Evolutionary conservation across 1,139 yeast species (phyloP).

Genomic region (Tardiomyces digboiensis): DNA sequence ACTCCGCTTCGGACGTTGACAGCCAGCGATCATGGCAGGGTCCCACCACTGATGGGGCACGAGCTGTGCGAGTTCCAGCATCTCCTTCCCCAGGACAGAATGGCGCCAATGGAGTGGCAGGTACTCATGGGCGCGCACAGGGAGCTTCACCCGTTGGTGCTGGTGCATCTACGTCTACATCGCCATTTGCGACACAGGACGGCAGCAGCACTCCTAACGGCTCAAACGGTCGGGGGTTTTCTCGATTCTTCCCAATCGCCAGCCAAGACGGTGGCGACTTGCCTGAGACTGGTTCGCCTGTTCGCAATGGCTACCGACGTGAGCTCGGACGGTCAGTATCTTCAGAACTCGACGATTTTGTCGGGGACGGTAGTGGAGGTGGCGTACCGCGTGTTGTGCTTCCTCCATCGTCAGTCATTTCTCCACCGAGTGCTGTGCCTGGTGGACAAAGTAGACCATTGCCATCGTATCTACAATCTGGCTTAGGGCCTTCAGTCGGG

Average conservation of each 20-base stretch:
- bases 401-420: background rate
- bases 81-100: background rate
- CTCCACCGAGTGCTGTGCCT: background rate
- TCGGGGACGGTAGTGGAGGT: background rate
- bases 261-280: background rate
- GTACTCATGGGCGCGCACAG: background rate
- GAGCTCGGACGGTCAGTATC: background rate
- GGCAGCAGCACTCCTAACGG: background rate
- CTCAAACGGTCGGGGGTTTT: background rate
- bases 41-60: background rate
- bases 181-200: background rate
- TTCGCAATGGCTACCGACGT: background rate
- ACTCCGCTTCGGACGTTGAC: background rate
- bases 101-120: background rate
- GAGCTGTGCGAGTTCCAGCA: background rate
- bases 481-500: background rate
- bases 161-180: background rate
- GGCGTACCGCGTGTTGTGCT: background rate
- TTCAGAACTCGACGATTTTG: too few species aligned
- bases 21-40: background rate
- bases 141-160: background rate
- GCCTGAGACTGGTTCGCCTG: background rate
- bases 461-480: background rate
- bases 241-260: background rate
- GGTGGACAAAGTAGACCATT: background rate